Evolutionary conservation across 306 rosid species (phyloP).

Genomic region (Aeschynomene evenia): DNA sequence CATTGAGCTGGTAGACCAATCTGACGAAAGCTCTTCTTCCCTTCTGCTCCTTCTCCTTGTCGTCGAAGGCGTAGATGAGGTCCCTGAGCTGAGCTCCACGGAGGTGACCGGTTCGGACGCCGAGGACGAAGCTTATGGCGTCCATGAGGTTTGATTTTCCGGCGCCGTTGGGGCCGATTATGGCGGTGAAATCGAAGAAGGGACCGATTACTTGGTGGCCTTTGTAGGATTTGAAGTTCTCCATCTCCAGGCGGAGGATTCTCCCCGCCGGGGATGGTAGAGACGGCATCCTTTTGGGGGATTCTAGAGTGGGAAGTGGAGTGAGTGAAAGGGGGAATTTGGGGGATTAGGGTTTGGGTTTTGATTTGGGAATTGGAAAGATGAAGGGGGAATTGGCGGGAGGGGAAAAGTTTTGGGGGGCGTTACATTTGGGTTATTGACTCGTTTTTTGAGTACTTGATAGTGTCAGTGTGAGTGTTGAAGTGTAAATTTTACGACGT

Average conservation of each 20-base stretch:
- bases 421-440: no score
- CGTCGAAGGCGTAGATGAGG: slow-evolving; percentile 88
- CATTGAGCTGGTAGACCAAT: slow-evolving; percentile 62
- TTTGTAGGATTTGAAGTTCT: slow-evolving; percentile 95
- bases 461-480: no score
- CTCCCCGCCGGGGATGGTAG: slow-evolving; percentile 79
- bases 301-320: neutral
- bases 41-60: slow-evolving; percentile 83
- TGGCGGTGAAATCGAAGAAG: slow-evolving; percentile 90
- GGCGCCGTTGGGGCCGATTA: slow-evolving; percentile 94
- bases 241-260: slow-evolving; percentile 83
- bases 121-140: slow-evolving; percentile 97
- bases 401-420: neutral
- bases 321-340: neutral
- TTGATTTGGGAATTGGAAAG: neutral
- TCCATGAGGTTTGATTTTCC: slow-evolving; percentile 99
- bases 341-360: slow-evolving; percentile 19
- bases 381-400: slow-evolving; percentile 15
- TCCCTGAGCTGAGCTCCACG: slow-evolving; percentile 98
- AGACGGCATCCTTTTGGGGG: slow-evolving; percentile 67
- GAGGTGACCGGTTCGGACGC: slow-evolving; percentile 89
- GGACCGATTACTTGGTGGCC: slow-evolving; percentile 88
- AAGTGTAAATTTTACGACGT: no score
- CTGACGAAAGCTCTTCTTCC: slow-evolving; percentile 87
- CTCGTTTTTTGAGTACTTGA: no score